Conservation (phyloP, 2,329 filamentous ascomycete species). For the Sarocladium brachiariae region DNA sequence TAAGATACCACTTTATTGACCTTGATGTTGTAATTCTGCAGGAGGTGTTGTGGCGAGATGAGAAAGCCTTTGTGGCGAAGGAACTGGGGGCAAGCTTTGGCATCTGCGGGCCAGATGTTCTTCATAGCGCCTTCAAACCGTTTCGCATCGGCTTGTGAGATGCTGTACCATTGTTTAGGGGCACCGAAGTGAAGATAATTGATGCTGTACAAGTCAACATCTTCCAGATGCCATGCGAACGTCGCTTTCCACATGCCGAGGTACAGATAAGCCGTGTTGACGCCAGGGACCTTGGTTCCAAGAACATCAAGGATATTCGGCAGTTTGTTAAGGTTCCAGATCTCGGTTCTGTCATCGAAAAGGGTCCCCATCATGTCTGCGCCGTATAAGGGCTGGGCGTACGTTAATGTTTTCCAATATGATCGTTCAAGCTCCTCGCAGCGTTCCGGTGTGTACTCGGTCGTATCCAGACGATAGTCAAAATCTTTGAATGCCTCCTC, state of each 20-base stretch:
- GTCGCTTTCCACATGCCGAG: constrained; percentile 99
- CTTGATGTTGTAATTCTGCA: constrained; percentile 85
- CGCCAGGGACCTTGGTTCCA: constrained; percentile 90
- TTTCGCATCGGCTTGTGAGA: constrained; percentile 88
- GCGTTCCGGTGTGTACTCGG: constrained; percentile 83
- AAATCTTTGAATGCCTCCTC: constrained; percentile 87
- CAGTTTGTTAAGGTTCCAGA: constrained; percentile 92
- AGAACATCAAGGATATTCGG: constrained; percentile 90
- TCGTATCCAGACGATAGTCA: constrained; percentile 80
- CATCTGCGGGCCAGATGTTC: constrained; percentile 87
- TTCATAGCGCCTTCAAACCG: constrained; percentile 94
- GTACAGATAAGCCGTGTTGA: constrained; percentile 97
- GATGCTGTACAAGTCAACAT: constrained; percentile 98
- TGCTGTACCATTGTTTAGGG: constrained; percentile 99
- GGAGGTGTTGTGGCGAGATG: constrained; percentile 82
- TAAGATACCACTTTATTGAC: constrained; percentile 95
- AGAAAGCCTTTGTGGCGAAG: constrained; percentile 95
- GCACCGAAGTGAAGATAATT: constrained; percentile 99
- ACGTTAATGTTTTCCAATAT: constrained; percentile 97
- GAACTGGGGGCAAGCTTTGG: constrained; percentile 94
- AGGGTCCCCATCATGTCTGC: constrained; percentile 94
- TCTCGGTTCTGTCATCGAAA: constrained; percentile 76
- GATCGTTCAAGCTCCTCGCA: constrained; percentile 90
- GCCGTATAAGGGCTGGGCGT: constrained; percentile 89
- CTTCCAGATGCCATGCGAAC: constrained; percentile 97